phyloP scores from a whole-genome alignment of 2,329 filamentous ascomycete species.

The Alternaria brassicicola region DNA sequence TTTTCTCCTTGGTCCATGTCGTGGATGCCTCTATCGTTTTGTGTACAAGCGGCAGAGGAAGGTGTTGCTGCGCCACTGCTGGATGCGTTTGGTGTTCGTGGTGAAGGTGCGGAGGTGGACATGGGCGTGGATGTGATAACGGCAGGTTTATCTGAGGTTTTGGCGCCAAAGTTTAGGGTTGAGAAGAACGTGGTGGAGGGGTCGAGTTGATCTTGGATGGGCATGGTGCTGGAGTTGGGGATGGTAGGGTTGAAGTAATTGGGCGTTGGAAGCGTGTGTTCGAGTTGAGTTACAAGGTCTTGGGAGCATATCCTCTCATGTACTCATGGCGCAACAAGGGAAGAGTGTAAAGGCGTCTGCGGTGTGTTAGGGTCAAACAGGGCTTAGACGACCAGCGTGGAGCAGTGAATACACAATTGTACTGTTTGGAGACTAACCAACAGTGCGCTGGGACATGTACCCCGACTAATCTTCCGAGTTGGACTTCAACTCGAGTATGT shows the following conservation, averaged over 20 bases:
- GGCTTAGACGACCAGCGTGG: background rate
- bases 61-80: background rate
- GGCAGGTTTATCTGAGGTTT: background rate
- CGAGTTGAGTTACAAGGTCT: background rate
- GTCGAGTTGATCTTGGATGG: background rate
- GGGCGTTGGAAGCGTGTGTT: background rate
- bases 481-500: background rate
- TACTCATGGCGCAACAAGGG: background rate
- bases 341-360: background rate
- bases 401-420: background rate
- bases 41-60: background rate
- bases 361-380: background rate
- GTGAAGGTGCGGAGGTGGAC: background rate
- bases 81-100: background rate
- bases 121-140: background rate
- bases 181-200: background rate
- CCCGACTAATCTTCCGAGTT: background rate
- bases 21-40: background rate
- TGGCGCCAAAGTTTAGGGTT: background rate
- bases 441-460: background rate
- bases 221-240: background rate
- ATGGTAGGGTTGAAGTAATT: background rate
- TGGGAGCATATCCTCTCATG: too few relatives aligned
- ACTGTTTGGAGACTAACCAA: background rate
- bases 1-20: conserved; percentile 8